Evolutionary conservation across 1,284 basidiomycete genomes (phyloP).

Genomic region (Sporisorium reilianum): DNA sequence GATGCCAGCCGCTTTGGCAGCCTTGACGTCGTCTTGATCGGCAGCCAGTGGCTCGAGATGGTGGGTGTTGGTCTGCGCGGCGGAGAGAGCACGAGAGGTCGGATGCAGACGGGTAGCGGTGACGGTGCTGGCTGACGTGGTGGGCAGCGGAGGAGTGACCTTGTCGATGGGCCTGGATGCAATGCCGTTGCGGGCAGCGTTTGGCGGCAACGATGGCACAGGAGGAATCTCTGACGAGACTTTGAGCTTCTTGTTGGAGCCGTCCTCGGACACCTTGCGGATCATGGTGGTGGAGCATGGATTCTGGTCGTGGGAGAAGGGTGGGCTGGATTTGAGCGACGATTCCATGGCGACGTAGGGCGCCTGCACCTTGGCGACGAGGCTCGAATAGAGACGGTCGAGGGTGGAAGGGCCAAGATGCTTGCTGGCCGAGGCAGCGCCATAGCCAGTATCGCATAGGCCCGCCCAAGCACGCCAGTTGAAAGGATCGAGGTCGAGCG

Average conservation of each 20-base stretch:
- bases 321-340: constrained; percentile 14
- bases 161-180: constrained; percentile 26
- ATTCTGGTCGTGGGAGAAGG: constrained; percentile 16
- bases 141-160: constrained; percentile 31
- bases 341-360: constrained; percentile 23
- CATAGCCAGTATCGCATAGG: constrained; percentile 58
- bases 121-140: constrained; percentile 37
- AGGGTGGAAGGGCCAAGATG: constrained; percentile 19
- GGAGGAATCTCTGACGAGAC: constrained; percentile 35
- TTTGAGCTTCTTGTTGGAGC: constrained; percentile 49
- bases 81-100: constrained; percentile 31
- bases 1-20: constrained; percentile 12
- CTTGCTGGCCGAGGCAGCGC: constrained; percentile 15
- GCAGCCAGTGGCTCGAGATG: constrained; percentile 19
- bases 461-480: constrained; percentile 64
- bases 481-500: constrained; percentile 52
- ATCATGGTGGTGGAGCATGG: constrained; percentile 21
- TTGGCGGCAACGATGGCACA: constrained; percentile 17
- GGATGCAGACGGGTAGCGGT: constrained; percentile 41
- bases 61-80: constrained; percentile 38
- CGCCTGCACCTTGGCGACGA: constrained; percentile 20
- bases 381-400: constrained; percentile 24
- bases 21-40: constrained; percentile 37
- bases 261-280: constrained; percentile 46
- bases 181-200: constrained; percentile 7